Percentiles rank a stretch among this genome's conserved stretches.
Evolutionary conservation across 306 rosid species (phyloP).

Genomic region (Quercus variabilis): DNA sequence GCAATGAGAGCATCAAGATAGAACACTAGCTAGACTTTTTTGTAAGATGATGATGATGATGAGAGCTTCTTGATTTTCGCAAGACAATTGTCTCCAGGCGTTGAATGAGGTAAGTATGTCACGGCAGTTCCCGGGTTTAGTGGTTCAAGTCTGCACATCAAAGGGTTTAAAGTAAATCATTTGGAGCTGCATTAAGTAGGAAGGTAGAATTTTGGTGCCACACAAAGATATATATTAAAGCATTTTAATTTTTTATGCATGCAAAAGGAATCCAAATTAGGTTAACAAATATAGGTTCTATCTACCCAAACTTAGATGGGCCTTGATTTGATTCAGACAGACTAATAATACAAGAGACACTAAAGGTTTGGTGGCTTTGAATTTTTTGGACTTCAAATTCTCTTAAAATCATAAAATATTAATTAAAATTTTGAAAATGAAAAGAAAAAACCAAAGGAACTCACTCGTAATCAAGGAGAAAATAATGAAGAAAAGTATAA

Average conservation of each 20-base stretch:
- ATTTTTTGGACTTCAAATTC: too few relatives aligned
- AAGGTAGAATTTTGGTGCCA: neutral
- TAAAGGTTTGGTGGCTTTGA: too few relatives aligned
- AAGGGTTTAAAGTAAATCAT: too few relatives aligned
- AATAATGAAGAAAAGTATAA: constrained; percentile 42
- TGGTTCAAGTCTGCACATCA: constrained; percentile 39
- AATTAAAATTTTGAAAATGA: neutral
- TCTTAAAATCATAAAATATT: too few relatives aligned
- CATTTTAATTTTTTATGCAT: neutral
- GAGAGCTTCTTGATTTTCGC: constrained; percentile 33
- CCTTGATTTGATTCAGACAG: too few relatives aligned
- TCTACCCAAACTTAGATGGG: too few relatives aligned
- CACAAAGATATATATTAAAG: neutral
- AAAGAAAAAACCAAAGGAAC: constrained; percentile 5
- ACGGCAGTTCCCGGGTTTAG: constrained; percentile 26
- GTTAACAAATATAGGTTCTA: too few relatives aligned
- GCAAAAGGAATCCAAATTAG: neutral
- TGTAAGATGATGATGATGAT: neutral
- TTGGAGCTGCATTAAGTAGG: neutral
- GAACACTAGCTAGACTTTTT: neutral
- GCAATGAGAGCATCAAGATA: too few relatives aligned
- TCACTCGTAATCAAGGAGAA: constrained; percentile 51
- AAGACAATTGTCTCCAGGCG: constrained; percentile 44
- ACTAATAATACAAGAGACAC: too few relatives aligned
- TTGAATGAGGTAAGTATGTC: constrained; percentile 29